Base-by-base conservation (phyloP, 192 early-diverging fungal species). In the Diversispora epigaea region DNA sequence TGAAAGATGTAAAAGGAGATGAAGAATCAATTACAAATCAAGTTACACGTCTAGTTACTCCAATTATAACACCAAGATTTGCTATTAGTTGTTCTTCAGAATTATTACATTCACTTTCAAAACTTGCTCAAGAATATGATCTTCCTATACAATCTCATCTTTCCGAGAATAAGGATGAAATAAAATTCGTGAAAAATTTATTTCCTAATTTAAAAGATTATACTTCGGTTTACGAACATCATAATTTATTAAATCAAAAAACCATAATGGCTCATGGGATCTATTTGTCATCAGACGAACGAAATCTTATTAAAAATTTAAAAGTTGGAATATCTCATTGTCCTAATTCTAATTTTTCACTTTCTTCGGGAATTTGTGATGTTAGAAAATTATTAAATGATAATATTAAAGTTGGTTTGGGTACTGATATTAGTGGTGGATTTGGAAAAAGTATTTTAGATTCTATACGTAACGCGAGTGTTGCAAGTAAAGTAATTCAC, bases 251-350 rank as follows among this genome's bases (percentile, higher is more conserved):
- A 75, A 90, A 84, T 61, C 76, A 85, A 17, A 80, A 86, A 15
- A 90, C 93, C 4, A 91, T 97, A 67, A 93, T 97, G 91, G 97
- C 95, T 43, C 97, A 98, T 79, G 94, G 94, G 72, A 88, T 98
- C 43, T 94, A 97, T 81, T 87, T 95, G 83, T 83, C 84, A 17
- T 86, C 90, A 0, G 82, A 85, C 8, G 97, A 98, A 64, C 79
- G 91, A 19, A 77, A 80, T 7, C 69, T 95, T 11, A 76, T 96
- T 64, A 85, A 84, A 54, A 78, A 85, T 25, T 79, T 84, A 49
- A 85, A 88, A 9, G 89, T 89, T 5, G 94, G 93, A 63, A 83
- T 98, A 56, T 89, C 93, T 10, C 96, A 98, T 77, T 98, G 96
- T 79, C 92, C 96, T 15, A 94, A 88, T 77, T 93, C 91, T 44